Evolutionary conservation across 225 moss, liverwort and hornwort genomes (phyloP), one percentile per base, ranked within the genome.

Genomic region (Climacium dendroides): DNA sequence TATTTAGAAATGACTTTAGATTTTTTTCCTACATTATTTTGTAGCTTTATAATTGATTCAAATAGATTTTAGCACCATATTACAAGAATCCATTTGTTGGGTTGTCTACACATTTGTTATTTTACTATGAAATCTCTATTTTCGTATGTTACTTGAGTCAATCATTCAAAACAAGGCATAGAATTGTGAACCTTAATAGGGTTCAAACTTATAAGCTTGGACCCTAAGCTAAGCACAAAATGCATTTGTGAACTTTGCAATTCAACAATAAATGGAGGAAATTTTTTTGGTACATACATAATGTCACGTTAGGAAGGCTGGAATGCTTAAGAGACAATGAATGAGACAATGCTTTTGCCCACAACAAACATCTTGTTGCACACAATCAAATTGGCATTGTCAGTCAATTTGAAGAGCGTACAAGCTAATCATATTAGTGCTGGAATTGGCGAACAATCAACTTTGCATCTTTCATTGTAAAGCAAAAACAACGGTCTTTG

Each of bases 91-190:
- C 11, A 47, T 47, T 74, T 6, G 7, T 30, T 16, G 45, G 2
- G 3, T 45, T 28, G 45, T 29, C 10, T 29, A 29, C 0, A 28
- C 0, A 10, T 72, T 4, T 28, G 2, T 72, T 72, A 6, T 45
- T 45, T 45, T 3, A 28, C 17, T 41, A 17, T 29, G 3, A 28
- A 72, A 10, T 29, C 45, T 45, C 39, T 18, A 29, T 45, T 45
- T 28, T 28, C 0, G 9, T 29, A 16, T 29, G 5, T 45, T 17
- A 29, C 6, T 72, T 7, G 1, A 4, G 0, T 32, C n/a, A n/a
- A n/a, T n/a, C 30, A 11, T 11, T 74, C 19, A 30, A 32, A 48
- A 32, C 19, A 74, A 0, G 47, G 0, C 1, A 47, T 6, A 30
- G 11, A 45, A 45, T 17, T 29, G 15, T 0, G 0, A 16, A 17